Percentiles rank a stretch among this genome's conserved stretches.
These are phyloP conservation scores for Pyrus hybrid DNA, from an alignment of 331 rosid species.

Conservation along the genomic window DNA sequence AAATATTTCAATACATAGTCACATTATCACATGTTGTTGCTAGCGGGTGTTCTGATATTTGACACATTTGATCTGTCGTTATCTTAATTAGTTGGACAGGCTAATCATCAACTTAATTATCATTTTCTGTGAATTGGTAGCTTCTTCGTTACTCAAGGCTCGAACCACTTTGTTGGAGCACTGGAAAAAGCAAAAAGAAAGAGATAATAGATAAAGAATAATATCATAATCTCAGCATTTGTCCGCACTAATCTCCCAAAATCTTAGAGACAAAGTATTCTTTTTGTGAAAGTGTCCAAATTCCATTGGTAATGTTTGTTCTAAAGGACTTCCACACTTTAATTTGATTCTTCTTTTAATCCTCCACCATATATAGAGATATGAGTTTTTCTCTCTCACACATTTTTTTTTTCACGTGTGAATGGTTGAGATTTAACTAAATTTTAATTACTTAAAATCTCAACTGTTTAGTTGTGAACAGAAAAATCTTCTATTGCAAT, in stretches of 20 bases:
- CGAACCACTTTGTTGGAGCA: slow-evolving; percentile 4
- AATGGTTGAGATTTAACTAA: too few species aligned
- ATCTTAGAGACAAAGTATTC: neutral
- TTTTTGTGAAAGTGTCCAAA: neutral
- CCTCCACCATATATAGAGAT: neutral
- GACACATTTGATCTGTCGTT: neutral
- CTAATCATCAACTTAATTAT: neutral
- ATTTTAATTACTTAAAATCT: too few species aligned
- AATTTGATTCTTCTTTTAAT: neutral
- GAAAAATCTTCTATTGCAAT: too few species aligned
- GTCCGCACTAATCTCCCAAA: neutral
- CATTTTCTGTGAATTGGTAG: neutral
- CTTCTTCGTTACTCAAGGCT: neutral
- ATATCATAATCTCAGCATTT: slow-evolving; percentile 9
- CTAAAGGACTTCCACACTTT: slow-evolving; percentile 1
- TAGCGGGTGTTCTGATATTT: neutral
- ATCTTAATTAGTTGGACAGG: neutral
- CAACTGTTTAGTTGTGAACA: too few species aligned
- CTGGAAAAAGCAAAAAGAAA: neutral
- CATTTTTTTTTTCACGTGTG: too few species aligned
- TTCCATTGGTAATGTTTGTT: slow-evolving; percentile 9
- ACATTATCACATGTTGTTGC: too few species aligned
- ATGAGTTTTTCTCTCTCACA: too few species aligned
- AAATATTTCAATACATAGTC: too few species aligned
- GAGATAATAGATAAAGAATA: neutral